Percentiles rank a stretch among this genome's conserved stretches.
phyloP scores from a whole-genome alignment of 441 rosid species.

The Isatis lusitanica region DNA sequence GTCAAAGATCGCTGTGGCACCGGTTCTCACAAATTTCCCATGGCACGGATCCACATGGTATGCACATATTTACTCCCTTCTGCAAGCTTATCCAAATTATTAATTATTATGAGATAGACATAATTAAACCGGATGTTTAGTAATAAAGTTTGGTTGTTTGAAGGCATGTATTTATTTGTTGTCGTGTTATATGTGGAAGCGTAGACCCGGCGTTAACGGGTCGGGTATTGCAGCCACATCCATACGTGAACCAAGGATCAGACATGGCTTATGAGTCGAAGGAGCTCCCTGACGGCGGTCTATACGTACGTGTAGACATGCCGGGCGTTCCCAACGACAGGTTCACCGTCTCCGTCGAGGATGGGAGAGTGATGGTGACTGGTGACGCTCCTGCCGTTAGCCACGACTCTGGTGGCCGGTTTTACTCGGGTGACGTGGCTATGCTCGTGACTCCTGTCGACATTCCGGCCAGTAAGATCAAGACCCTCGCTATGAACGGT shows the following conservation, averaged over 20 bases:
- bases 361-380: slow-evolving; percentile 15
- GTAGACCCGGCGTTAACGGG: slow-evolving; percentile 24
- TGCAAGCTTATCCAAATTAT: no score
- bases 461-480: slow-evolving; percentile 16
- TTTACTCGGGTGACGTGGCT: slow-evolving; percentile 24
- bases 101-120: no score
- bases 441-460: background rate
- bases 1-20: background rate
- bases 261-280: slow-evolving; percentile 29
- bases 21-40: background rate
- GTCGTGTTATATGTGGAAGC: background rate
- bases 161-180: background rate
- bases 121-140: no score
- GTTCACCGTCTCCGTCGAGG: slow-evolving; percentile 45
- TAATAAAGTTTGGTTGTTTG: no score
- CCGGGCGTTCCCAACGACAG: slow-evolving; percentile 58
- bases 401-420: slow-evolving; percentile 17
- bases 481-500: slow-evolving; percentile 21
- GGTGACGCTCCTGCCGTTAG: slow-evolving; percentile 25
- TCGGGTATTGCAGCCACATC: slow-evolving; percentile 19
- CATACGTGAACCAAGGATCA: slow-evolving; percentile 19
- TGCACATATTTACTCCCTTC: background rate
- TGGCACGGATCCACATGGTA: slow-evolving; percentile 26
- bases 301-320: slow-evolving; percentile 50
- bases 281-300: slow-evolving; percentile 17